phyloP scores from a whole-genome alignment of 805 yeast species.

The Candida sanyiensis region DNA sequence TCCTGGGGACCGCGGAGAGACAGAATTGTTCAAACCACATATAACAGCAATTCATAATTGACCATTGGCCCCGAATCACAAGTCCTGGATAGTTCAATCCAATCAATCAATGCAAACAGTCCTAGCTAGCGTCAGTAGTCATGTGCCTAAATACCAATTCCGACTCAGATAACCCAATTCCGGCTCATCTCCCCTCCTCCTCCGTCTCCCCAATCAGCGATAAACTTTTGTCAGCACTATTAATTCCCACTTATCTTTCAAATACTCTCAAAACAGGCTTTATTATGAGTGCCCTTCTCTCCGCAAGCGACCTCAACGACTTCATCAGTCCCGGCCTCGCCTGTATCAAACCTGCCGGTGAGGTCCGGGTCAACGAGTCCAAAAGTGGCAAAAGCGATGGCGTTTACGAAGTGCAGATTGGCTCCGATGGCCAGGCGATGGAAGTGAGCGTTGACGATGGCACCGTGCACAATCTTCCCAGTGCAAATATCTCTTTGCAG shows the following conservation, averaged over 20 bases:
- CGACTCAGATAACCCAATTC: too few relatives aligned
- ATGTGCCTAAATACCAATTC: too few relatives aligned
- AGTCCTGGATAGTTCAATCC: too few relatives aligned
- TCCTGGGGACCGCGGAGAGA: too few relatives aligned
- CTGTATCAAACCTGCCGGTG: constrained; percentile 81
- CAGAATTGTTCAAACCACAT: too few relatives aligned
- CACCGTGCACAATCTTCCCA: constrained; percentile 42
- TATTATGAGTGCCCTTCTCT: constrained; percentile 77
- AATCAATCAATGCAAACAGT: too few relatives aligned
- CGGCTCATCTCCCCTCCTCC: too few relatives aligned
- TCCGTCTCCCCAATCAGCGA: constrained; percentile 6
- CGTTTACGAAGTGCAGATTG: constrained; percentile 50
- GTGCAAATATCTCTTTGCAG: constrained; percentile 83
- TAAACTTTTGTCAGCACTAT: constrained; percentile 3
- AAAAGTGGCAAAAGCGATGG: constrained; percentile 23
- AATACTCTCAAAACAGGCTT: neutral
- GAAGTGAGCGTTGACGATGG: constrained; percentile 63
- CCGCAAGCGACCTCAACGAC: constrained; percentile 89
- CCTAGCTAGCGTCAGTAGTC: too few relatives aligned
- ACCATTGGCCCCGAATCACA: too few relatives aligned
- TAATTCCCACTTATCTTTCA: neutral
- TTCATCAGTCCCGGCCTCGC: constrained; percentile 93
- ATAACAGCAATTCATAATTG: too few relatives aligned
- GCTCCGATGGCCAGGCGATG: constrained; percentile 50
- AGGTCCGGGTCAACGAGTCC: constrained; percentile 24